phyloP scores from a whole-genome alignment of 305 asterid species.

The Fraxinus sp. region DNA sequence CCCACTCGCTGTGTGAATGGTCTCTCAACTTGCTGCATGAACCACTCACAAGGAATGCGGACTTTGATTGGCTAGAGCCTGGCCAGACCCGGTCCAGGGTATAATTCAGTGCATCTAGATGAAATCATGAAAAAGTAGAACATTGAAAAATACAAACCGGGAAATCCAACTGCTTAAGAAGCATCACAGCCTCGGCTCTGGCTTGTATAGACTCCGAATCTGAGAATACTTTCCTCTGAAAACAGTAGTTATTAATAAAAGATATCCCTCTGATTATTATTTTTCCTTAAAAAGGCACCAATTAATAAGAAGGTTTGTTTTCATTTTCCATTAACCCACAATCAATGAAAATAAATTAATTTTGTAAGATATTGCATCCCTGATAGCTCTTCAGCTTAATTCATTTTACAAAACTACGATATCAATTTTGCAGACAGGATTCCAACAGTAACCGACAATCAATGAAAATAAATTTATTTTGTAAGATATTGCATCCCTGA shows the following conservation, averaged over 20 bases:
- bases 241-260: conserved; percentile 25
- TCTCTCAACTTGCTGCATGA: neutral
- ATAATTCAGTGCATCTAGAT: neutral
- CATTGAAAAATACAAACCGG: conserved; percentile 54
- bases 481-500: neutral
- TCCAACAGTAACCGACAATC: neutral
- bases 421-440: neutral
- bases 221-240: conserved; percentile 90
- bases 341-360: neutral
- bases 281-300: conserved; percentile 5
- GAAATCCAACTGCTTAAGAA: conserved; percentile 88
- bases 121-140: conserved; percentile 22
- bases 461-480: neutral
- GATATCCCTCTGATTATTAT: neutral
- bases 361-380: neutral
- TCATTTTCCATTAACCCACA: conserved; percentile 3
- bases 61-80: neutral
- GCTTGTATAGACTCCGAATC: conserved; percentile 97
- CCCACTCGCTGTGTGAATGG: neutral
- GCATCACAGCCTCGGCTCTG: conserved; percentile 98
- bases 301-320: neutral
- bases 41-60: neutral
- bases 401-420: neutral
- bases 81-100: neutral
- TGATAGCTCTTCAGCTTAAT: neutral